Percentiles rank a stretch among this genome's conserved stretches.
These are phyloP conservation scores for Mucor velutinosus DNA, from an alignment of 371 early-diverging fungal species.

Conservation along the genomic window DNA sequence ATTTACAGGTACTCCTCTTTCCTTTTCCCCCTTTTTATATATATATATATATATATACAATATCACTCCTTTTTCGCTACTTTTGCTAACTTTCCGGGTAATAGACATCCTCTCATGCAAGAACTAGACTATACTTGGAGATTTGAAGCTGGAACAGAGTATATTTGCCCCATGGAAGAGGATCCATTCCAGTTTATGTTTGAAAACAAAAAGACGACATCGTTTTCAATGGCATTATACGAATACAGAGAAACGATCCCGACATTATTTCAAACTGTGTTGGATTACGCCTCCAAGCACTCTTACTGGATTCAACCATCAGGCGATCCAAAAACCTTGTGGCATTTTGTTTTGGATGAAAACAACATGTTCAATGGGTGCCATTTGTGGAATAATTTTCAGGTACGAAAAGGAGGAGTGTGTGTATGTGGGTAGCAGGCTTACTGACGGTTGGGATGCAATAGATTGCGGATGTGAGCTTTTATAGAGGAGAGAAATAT, in stretches of 20 bases:
- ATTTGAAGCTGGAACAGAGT: slow-evolving; percentile 50
- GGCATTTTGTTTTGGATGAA: slow-evolving; percentile 53
- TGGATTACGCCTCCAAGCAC: slow-evolving; percentile 54
- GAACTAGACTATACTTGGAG: slow-evolving; percentile 50
- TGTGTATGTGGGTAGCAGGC: not conserved
- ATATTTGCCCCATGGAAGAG: slow-evolving; percentile 42
- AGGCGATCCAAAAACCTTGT: slow-evolving; percentile 23
- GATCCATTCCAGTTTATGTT: slow-evolving; percentile 47
- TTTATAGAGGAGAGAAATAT: slow-evolving; percentile 61
- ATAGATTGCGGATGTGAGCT: slow-evolving; percentile 46
- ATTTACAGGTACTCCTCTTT: slow-evolving; percentile 36
- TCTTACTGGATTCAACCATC: slow-evolving; percentile 25
- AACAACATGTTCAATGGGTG: slow-evolving; percentile 66
- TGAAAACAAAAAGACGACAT: slow-evolving; percentile 36
- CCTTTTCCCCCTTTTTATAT: not conserved
- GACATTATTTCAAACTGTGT: slow-evolving; percentile 72
- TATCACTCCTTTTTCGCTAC: not conserved
- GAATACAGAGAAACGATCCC: slow-evolving; percentile 87
- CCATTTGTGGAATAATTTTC: slow-evolving; percentile 79
- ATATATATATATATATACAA: not conserved
- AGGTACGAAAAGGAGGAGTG: slow-evolving; percentile 24
- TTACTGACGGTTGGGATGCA: not conserved
- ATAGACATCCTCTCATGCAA: slow-evolving; percentile 41
- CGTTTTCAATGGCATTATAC: slow-evolving; percentile 77
- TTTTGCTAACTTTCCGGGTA: not conserved